Conservation (phyloP, 208 protist genomes). For the Acanthamoeba triangularis region DNA sequence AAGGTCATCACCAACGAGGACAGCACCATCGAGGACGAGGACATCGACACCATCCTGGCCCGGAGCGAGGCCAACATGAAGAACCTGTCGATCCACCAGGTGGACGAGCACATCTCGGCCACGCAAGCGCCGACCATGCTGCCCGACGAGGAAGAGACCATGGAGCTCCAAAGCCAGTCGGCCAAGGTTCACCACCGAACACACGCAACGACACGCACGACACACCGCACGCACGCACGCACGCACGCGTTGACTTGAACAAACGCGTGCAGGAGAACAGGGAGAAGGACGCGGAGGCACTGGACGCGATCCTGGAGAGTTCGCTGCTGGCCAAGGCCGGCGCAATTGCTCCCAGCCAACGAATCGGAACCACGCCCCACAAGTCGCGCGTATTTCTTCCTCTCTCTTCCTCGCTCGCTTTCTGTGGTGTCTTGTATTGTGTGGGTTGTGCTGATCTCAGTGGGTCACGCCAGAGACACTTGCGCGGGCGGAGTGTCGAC, state of each 20-base stretch:
- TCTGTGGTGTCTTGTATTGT: background rate
- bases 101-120: background rate
- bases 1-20: slow-evolving; percentile 15
- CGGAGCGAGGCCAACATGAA: slow-evolving; percentile 45
- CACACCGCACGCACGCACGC: background rate
- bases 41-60: slow-evolving; percentile 54
- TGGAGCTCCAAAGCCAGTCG: background rate
- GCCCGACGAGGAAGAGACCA: background rate
- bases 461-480: background rate
- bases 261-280: background rate
- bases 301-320: slow-evolving; percentile 19
- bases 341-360: background rate
- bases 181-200: background rate
- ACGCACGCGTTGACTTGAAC: background rate
- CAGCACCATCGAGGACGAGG: slow-evolving; percentile 12
- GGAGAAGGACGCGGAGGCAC: slow-evolving; percentile 15
- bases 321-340: slow-evolving; percentile 39
- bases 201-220: background rate
- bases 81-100: slow-evolving; percentile 11
- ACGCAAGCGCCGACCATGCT: slow-evolving; percentile 34
- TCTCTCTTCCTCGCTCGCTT: background rate
- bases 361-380: background rate
- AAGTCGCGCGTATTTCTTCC: background rate
- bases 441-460: background rate
- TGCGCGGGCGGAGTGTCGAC: slow-evolving; percentile 13